These are phyloP conservation scores for Pleurozium schreberi DNA, from an alignment of 225 moss, liverwort and hornwort genomes.

Conservation along the genomic window DNA sequence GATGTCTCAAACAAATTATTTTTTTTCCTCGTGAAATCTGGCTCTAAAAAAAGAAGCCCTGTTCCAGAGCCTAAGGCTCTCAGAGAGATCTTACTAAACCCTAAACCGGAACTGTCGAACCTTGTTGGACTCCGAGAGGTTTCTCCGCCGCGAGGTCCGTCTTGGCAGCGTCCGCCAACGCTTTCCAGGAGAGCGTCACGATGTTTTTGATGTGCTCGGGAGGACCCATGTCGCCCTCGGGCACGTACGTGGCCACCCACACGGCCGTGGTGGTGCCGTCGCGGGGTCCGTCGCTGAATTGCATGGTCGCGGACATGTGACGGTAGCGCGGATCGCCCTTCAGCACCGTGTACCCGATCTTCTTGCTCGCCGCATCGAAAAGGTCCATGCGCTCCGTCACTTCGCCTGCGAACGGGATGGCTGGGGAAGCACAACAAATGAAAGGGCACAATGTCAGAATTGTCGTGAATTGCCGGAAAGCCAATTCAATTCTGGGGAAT, in stretches of 20 bases:
- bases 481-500: background rate
- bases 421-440: background rate
- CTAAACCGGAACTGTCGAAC: background rate
- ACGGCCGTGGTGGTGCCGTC: background rate
- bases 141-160: background rate
- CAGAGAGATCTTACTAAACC: background rate
- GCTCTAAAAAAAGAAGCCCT: too few relatives aligned
- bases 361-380: background rate
- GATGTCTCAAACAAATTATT: too few relatives aligned
- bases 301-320: conserved; percentile 8
- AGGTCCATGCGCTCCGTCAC: conserved; percentile 19
- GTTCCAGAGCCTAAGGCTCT: background rate
- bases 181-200: background rate
- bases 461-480: background rate
- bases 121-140: background rate
- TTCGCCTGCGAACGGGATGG: background rate
- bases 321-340: conserved; percentile 25
- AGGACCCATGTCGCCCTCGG: conserved; percentile 5
- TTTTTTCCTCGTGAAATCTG: too few relatives aligned
- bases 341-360: conserved; percentile 7
- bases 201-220: conserved; percentile 14
- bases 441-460: background rate
- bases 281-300: conserved; percentile 5
- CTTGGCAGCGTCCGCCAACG: background rate
- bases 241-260: conserved; percentile 17